Evolutionary conservation across 148 eudicot species (phyloP).

Genomic region (Chenopodium quinoa): DNA sequence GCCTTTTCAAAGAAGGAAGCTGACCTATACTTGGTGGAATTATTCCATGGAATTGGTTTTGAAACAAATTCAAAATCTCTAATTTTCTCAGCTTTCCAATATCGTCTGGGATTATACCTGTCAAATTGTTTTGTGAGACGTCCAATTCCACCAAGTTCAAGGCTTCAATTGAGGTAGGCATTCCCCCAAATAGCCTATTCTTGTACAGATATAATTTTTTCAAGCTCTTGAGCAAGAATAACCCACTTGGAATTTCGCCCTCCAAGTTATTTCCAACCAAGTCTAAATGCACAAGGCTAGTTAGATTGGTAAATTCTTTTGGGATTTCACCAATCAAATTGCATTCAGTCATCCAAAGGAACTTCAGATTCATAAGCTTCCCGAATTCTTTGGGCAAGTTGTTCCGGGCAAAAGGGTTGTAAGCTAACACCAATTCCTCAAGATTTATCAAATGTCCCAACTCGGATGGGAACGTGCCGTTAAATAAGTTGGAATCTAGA

Average conservation of each 20-base stretch:
- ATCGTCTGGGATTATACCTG: constrained; percentile 45
- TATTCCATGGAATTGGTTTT: constrained; percentile 39
- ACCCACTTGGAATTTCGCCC: constrained; percentile 55
- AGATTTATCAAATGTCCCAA: constrained; percentile 50
- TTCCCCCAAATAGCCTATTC: constrained; percentile 42
- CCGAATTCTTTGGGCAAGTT: constrained; percentile 50
- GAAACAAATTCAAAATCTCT: constrained; percentile 30
- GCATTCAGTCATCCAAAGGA: constrained; percentile 35
- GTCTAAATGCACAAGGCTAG: constrained; percentile 52
- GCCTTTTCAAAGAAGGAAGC: constrained; percentile 28
- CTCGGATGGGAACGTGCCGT: constrained; percentile 57
- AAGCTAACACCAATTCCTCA: constrained; percentile 31
- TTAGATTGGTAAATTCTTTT: constrained; percentile 34
- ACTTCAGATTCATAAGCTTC: constrained; percentile 32
- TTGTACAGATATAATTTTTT: constrained; percentile 40
- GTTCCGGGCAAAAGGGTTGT: constrained; percentile 33
- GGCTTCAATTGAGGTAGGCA: constrained; percentile 45
- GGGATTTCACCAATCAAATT: constrained; percentile 65
- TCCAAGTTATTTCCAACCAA: constrained; percentile 38
- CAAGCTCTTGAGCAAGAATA: constrained; percentile 60
- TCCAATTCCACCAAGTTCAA: constrained; percentile 39
- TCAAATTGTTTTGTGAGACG: constrained; percentile 37
- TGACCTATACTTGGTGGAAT: constrained; percentile 44
- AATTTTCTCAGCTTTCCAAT: constrained; percentile 35
- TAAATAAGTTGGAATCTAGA: constrained; percentile 42